These are phyloP conservation scores for Ogataea sp. DNA, from an alignment of 805 yeast genomes.

Conservation along the genomic window DNA sequence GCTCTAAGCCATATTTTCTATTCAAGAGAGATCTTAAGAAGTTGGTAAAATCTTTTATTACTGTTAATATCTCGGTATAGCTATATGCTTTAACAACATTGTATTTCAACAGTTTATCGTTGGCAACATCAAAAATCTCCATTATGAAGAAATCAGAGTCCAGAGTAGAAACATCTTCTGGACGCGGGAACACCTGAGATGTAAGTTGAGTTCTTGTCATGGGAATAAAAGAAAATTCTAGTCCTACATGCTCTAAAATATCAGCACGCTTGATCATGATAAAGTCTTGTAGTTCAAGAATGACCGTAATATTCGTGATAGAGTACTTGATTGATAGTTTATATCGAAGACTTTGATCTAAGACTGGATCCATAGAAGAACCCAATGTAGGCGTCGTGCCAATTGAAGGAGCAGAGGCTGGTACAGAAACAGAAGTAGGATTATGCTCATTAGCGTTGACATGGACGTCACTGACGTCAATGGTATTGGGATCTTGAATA, in stretches of 20 bases:
- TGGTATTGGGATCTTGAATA: no score
- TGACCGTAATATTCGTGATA: not conserved
- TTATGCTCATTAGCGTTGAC: no score
- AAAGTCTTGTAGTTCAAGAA: not conserved
- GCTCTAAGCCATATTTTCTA: no score
- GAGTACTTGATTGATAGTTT: not conserved
- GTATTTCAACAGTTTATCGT: no score
- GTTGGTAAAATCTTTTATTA: no score
- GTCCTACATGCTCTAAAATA: not conserved
- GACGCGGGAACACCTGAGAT: not conserved
- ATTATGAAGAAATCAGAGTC: not conserved
- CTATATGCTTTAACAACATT: not conserved
- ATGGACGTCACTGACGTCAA: no score
- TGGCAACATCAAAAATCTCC: no score
- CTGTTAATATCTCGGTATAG: not conserved
- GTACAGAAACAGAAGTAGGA: no score
- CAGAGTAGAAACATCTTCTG: not conserved
- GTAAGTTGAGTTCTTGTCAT: not conserved
- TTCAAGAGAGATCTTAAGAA: no score
- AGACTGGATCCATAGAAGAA: no score
- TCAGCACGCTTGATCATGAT: not conserved
- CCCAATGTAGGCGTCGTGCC: no score
- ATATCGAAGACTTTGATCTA: not conserved
- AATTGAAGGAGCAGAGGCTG: no score
- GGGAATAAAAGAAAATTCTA: not conserved